phyloP scores from a whole-genome alignment of 1,139 yeast species.

The Pichia inconspicua region DNA sequence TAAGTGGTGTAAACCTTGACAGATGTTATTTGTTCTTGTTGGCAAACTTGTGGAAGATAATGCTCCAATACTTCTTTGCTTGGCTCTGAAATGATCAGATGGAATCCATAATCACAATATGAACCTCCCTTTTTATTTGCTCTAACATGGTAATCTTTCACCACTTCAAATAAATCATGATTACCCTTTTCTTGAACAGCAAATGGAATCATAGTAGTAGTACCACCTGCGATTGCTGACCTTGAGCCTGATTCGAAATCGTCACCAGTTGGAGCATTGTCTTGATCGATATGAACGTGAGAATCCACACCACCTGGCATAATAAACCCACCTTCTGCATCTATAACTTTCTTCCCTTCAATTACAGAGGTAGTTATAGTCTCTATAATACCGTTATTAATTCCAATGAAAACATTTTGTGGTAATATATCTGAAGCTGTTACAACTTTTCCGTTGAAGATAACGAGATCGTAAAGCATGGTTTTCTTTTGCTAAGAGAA shows the following conservation, averaged over 20 bases:
- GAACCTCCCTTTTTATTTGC: slow-evolving; percentile 10
- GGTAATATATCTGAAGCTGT: slow-evolving; percentile 35
- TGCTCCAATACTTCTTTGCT: slow-evolving; percentile 25
- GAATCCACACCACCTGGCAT: slow-evolving; percentile 46
- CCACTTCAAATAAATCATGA: slow-evolving; percentile 23
- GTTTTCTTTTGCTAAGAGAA: background rate
- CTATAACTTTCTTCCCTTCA: slow-evolving; percentile 30
- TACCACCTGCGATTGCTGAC: slow-evolving; percentile 52
- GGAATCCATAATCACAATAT: slow-evolving; percentile 39
- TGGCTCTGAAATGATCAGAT: slow-evolving; percentile 32
- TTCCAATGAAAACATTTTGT: slow-evolving; percentile 31
- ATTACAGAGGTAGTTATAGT: slow-evolving; percentile 32
- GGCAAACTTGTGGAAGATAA: slow-evolving; percentile 24
- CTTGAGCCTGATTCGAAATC: slow-evolving; percentile 53
- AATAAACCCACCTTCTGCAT: slow-evolving; percentile 38
- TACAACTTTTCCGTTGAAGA: slow-evolving; percentile 31
- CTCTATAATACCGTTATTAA: slow-evolving; percentile 32
- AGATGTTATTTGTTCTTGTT: slow-evolving; percentile 35
- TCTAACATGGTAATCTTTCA: slow-evolving; percentile 27
- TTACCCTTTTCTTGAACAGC: slow-evolving; percentile 34
- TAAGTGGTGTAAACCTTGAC: slow-evolving; percentile 42
- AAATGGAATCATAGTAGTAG: slow-evolving; percentile 38
- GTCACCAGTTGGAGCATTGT: slow-evolving; percentile 28
- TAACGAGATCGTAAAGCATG: slow-evolving; percentile 25
- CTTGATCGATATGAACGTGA: slow-evolving; percentile 47